These are phyloP conservation scores for Ambrosiella xylebori DNA, from an alignment of 2,329 filamentous ascomycete genomes.

Conservation along the genomic window DNA sequence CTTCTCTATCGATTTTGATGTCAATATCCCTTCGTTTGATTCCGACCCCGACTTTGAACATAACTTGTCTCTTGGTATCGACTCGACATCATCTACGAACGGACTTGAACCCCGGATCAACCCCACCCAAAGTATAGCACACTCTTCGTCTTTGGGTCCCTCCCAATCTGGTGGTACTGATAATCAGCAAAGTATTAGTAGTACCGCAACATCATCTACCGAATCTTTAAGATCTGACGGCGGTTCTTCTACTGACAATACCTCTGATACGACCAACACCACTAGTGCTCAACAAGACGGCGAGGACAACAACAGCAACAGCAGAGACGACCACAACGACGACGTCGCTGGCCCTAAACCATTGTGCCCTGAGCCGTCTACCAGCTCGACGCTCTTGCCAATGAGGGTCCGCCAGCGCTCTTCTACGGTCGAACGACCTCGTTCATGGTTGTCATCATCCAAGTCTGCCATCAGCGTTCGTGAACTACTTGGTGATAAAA, in stretches of 20 bases:
- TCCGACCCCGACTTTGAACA: conserved; percentile 32
- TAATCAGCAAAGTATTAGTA: not conserved
- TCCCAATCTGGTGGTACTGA: not conserved
- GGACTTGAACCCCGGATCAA: not conserved
- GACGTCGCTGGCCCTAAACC: conserved; percentile 3
- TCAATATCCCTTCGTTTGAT: conserved; percentile 37
- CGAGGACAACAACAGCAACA: not conserved
- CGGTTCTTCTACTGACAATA: not conserved
- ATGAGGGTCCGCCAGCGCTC: conserved; percentile 24
- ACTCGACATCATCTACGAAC: conserved; percentile 15
- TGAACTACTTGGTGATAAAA: conserved; percentile 15
- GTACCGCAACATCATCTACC: conserved; percentile 1
- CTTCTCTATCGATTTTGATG: conserved; percentile 19
- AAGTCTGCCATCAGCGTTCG: conserved; percentile 25
- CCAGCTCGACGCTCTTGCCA: conserved; percentile 13
- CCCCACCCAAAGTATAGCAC: not conserved
- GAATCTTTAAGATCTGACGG: not conserved
- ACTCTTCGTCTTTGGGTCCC: not conserved
- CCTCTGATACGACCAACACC: not conserved
- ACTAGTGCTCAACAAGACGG: not conserved
- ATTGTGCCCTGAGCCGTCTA: conserved; percentile 1
- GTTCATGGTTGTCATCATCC: conserved; percentile 34
- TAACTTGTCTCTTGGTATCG: conserved; percentile 20
- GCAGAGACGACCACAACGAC: not conserved
- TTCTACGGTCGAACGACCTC: conserved; percentile 32